These are phyloP conservation scores for Aspergillus diversus DNA, from an alignment of 495 filamentous ascomycete genomes.

Conservation along the genomic window DNA sequence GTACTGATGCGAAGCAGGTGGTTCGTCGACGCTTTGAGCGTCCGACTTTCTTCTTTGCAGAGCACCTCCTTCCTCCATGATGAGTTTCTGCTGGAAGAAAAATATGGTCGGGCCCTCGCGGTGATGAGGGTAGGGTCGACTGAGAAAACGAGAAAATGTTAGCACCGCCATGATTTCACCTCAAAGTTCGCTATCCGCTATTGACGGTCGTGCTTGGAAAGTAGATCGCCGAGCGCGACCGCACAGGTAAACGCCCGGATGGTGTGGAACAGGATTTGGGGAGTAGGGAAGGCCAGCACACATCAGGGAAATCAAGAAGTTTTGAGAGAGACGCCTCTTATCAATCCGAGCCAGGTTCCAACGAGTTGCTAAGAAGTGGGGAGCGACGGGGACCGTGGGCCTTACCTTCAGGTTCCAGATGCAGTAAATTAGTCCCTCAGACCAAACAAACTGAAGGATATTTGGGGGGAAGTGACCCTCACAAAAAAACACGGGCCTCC, in stretches of 20 bases:
- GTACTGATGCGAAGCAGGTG: slow-evolving; percentile 32
- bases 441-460: slow-evolving; percentile 2
- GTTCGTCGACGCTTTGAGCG: slow-evolving; percentile 25
- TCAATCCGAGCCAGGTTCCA: slow-evolving; percentile 5
- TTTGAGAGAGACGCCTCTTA: slow-evolving; percentile 12
- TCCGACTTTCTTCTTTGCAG: slow-evolving; percentile 34
- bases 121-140: slow-evolving; percentile 42
- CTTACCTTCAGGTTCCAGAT: slow-evolving; percentile 17
- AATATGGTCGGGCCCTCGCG: slow-evolving; percentile 49
- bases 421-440: slow-evolving; percentile 13
- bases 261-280: background rate
- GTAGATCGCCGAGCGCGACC: slow-evolving; percentile 3
- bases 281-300: background rate
- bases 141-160: slow-evolving; percentile 49
- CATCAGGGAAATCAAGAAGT: background rate
- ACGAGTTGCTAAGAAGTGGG: slow-evolving; percentile 10
- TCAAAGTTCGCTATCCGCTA: background rate
- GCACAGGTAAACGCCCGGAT: slow-evolving; percentile 1
- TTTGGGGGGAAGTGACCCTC: slow-evolving; percentile 6
- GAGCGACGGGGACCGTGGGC: slow-evolving; percentile 10
- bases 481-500: slow-evolving; percentile 21
- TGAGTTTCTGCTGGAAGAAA: slow-evolving; percentile 48
- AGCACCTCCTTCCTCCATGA: slow-evolving; percentile 42
- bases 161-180: slow-evolving; percentile 45
- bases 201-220: background rate